These are phyloP conservation scores for Camellia lanceoleosa DNA, from an alignment of 148 eudicot species.

Conservation along the genomic window DNA sequence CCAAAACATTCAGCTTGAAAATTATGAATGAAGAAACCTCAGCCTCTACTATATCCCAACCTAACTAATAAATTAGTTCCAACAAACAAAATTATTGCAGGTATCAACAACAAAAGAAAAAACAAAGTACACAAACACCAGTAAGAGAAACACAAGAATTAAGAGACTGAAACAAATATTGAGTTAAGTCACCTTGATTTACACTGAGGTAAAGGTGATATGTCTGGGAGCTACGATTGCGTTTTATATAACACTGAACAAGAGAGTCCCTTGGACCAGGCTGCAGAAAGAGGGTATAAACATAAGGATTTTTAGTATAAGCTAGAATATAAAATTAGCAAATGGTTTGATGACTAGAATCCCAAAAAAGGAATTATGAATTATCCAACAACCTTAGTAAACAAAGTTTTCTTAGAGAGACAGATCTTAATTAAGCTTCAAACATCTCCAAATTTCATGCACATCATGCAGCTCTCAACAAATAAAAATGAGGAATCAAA, in stretches of 20 bases:
- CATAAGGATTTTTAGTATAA: constrained; percentile 2
- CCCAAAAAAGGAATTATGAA: background rate
- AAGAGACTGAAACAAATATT: background rate
- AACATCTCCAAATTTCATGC: background rate
- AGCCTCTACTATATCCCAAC: background rate
- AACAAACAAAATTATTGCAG: too few species aligned
- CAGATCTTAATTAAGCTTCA: too few species aligned
- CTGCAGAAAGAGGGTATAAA: constrained; percentile 38
- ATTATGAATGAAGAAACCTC: background rate
- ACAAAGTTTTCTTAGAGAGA: background rate
- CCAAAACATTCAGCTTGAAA: background rate
- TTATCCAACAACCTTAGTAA: background rate
- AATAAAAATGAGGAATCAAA: background rate
- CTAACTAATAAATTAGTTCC: background rate
- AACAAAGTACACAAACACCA: background rate
- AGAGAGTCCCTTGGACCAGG: constrained; percentile 81
- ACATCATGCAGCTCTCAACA: background rate
- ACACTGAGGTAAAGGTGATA: constrained; percentile 65
- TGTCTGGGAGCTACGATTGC: constrained; percentile 73
- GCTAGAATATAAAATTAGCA: background rate
- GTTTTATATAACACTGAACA: constrained; percentile 78
- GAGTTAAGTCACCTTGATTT: constrained; percentile 45
- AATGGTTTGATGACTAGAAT: background rate
- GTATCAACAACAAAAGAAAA: background rate
- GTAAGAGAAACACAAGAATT: background rate